Base-by-base conservation (phyloP, 768 basidiomycete genomes). In the Boletus subparvulus region DNA sequence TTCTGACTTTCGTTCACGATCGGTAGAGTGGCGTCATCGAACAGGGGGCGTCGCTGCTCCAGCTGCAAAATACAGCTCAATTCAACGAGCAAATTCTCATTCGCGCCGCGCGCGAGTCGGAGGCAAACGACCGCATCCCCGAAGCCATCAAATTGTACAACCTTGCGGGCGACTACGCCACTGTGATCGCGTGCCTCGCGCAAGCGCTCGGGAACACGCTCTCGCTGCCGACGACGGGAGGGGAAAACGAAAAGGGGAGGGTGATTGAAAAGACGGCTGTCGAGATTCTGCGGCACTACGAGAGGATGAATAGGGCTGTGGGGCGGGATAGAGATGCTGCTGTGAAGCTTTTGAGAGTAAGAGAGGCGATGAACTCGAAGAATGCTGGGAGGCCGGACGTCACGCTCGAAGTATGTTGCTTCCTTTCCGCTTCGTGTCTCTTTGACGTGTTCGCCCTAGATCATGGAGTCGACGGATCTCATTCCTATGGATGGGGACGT, bases 101-200 rank as follows among this genome's bases (percentile, higher is more conserved):
- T 57, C 83, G 84, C 7, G 92, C 95, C 0, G 96, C 96, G 0
- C 81, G 81, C 32, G 81, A 91, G 60, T 88, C 90, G 2, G 86
- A 92, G 66, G 82, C 88, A 52, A 94, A 94, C 65, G 87, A 92
- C 65, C 88, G 90, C 33, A 80, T 91, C 39, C 80, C 87, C 2
- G 94, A 98, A 69, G 94, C 94, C 3, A 94, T 98, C 76, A 93
- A 94, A 69, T 77, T 99, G 43, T 98, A 94, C 76, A 95, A 98
- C 74, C 84, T 98, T 37, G 95, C 95, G 1, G 91, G 92, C 35
- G 90, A 95, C 60, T 94, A 94, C 69, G 75, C 82, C 14, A 92
- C 91, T 26, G 96, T 98, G 52, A 83, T 98, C 41, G 80, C 85
- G 8, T 92, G 91, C 51, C 87, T 98, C 36, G 92, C 93, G 14